Evolutionary conservation across 1,139 yeast species (phyloP).

Genomic region (Candida labiduridarum): DNA sequence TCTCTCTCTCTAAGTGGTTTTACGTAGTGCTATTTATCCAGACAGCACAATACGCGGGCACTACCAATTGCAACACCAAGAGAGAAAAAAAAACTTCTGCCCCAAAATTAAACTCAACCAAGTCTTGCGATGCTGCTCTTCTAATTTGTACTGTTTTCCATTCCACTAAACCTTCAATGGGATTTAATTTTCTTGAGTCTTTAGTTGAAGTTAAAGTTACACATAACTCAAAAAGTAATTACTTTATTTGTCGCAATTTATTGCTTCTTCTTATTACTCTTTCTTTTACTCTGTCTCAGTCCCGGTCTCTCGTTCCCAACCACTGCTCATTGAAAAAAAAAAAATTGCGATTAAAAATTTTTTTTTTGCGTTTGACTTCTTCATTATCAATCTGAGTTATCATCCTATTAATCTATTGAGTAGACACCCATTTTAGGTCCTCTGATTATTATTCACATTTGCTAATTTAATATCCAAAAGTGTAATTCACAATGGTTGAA

Average conservation of each 20-base stretch:
- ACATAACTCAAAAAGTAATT: too few species aligned
- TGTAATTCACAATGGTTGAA: neutral
- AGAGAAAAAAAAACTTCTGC: neutral
- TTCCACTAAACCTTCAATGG: too few species aligned
- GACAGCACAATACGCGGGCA: neutral
- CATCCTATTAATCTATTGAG: neutral
- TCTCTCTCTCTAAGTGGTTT: neutral
- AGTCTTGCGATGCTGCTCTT: too few species aligned
- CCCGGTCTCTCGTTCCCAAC: neutral
- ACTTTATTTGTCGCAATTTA: neutral
- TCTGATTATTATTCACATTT: neutral
- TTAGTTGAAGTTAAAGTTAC: too few species aligned
- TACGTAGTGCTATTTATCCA: neutral
- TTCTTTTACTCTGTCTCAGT: neutral
- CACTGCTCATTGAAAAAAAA: constrained; percentile 1
- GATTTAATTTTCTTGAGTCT: too few species aligned
- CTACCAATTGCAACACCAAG: neutral
- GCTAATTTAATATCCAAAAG: neutral
- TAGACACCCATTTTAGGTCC: neutral
- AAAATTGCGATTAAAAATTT: neutral
- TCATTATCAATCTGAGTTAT: neutral
- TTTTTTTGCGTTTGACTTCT: neutral
- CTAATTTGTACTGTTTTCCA: neutral
- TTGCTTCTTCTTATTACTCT: neutral
- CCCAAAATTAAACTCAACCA: neutral